These are phyloP conservation scores for Fraxinus latifolia DNA, from an alignment of 305 asterid genomes.

Conservation along the genomic window DNA sequence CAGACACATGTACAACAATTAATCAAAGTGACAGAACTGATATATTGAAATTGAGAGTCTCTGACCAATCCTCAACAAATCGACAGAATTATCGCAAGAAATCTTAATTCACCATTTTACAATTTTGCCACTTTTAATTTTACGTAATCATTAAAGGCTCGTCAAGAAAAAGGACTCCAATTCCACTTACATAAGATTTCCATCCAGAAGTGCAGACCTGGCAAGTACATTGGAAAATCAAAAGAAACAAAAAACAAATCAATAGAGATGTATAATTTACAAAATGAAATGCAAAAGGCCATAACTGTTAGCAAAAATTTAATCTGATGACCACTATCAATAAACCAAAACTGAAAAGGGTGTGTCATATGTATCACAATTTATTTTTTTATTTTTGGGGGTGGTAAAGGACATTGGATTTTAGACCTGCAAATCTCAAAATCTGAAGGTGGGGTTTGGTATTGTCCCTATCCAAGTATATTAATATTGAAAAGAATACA, in stretches of 20 bases:
- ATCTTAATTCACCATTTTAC: neutral
- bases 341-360: neutral
- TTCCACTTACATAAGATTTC: slow-evolving; percentile 82
- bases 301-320: neutral
- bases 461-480: neutral
- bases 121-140: neutral
- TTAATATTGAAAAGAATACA: neutral
- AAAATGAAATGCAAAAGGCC: neutral
- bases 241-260: slow-evolving; percentile 11
- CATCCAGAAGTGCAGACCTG: slow-evolving; percentile 81
- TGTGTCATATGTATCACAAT: neutral
- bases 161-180: slow-evolving; percentile 7
- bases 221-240: neutral
- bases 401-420: neutral
- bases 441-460: neutral
- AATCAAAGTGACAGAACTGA: neutral
- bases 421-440: neutral
- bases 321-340: neutral
- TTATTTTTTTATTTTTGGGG: neutral
- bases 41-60: neutral
- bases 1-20: neutral
- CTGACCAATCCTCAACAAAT: neutral
- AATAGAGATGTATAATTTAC: slow-evolving; percentile 1
- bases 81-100: neutral
- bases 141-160: slow-evolving; percentile 12